A percentile compares a stretch with the other conserved stretches of the same genome.
Evolutionary conservation across 306 rosid species (phyloP).

Genomic region (Herpetospermum pedunculosum): DNA sequence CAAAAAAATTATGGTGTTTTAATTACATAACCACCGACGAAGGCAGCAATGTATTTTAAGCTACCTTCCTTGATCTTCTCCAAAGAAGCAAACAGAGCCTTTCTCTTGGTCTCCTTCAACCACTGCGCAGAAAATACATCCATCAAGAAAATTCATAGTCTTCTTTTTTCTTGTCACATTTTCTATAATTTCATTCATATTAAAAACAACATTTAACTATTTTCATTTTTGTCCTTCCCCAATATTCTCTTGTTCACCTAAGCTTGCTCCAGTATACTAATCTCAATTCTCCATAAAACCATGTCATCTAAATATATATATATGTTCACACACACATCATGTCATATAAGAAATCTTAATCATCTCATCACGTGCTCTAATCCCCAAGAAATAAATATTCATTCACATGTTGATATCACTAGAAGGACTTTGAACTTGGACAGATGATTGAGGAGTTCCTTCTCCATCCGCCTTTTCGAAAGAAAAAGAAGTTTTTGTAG

Average conservation of each 20-base stretch:
- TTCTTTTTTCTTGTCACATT: neutral
- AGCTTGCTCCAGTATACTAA: neutral
- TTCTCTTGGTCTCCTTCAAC: slow-evolving; percentile 78
- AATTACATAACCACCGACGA: neutral
- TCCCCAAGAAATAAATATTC: neutral
- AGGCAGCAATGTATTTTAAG: neutral
- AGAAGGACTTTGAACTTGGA: too few species aligned
- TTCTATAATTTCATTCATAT: neutral
- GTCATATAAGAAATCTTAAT: too few species aligned
- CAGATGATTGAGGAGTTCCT: too few species aligned
- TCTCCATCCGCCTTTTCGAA: too few species aligned
- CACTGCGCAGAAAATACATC: slow-evolving; percentile 35
- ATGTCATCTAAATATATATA: neutral
- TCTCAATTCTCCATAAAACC: neutral
- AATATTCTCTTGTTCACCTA: neutral
- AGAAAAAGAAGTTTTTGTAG: too few species aligned
- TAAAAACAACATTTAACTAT: neutral
- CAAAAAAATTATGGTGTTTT: neutral
- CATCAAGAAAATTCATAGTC: slow-evolving; percentile 6
- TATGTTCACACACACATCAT: neutral
- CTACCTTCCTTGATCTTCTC: slow-evolving; percentile 95
- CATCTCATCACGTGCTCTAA: too few species aligned
- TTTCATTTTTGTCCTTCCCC: neutral
- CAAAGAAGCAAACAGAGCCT: slow-evolving; percentile 75
- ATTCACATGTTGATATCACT: neutral